Conservation (phyloP, 164 flowering plant species). For the Aristolochia contorta region DNA sequence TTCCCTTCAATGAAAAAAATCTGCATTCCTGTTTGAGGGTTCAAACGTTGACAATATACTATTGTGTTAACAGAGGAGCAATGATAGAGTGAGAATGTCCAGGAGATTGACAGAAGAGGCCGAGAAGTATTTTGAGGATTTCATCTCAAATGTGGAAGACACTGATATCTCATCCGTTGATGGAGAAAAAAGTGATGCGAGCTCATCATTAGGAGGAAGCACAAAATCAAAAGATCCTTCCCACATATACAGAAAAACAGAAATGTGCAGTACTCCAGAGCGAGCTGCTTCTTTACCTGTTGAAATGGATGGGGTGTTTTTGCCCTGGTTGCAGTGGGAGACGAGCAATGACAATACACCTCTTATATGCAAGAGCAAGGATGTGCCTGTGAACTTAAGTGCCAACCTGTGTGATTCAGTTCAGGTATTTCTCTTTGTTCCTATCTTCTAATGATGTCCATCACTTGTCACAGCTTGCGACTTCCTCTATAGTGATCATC, state of each 20-base stretch:
- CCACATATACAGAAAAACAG: conserved; percentile 13
- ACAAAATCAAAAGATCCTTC: conserved; percentile 19
- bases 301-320: conserved; percentile 74
- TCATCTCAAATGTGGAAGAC: conserved; percentile 87
- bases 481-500: no score
- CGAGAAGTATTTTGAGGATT: conserved; percentile 81
- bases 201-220: conserved; percentile 59
- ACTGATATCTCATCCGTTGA: conserved; percentile 91
- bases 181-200: conserved; percentile 91
- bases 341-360: conserved; percentile 52
- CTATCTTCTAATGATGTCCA: neutral
- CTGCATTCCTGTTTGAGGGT: no score
- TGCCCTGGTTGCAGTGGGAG: conserved; percentile 99
- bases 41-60: no score
- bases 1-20: no score
- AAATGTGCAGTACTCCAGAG: conserved; percentile 23
- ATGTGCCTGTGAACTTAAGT: conserved; percentile 21
- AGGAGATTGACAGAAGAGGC: conserved; percentile 75
- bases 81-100: conserved; percentile 61
- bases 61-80: conserved; percentile 48
- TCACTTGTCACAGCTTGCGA: no score
- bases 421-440: conserved; percentile 33
- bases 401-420: conserved; percentile 20
- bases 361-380: conserved; percentile 19
- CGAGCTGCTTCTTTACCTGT: conserved; percentile 28